Conservation (phyloP, 2,329 filamentous ascomycete species). For the Fragosphaeria purpurea region DNA sequence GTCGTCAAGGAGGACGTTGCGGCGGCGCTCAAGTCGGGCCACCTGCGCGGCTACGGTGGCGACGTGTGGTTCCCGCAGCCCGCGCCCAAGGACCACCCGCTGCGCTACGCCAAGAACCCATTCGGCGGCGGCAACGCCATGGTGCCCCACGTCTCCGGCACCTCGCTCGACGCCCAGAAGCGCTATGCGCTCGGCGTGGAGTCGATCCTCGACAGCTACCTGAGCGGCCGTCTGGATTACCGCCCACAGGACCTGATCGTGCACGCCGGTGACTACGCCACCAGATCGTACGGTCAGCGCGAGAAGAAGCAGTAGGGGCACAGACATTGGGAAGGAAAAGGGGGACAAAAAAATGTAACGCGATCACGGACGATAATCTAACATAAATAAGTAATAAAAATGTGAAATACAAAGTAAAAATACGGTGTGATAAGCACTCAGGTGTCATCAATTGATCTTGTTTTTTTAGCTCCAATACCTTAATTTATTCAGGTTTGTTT, state of each 20-base stretch:
- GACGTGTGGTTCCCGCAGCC: constrained; percentile 98
- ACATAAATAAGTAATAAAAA: background rate
- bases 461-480: no score
- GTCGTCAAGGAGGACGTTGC: constrained; percentile 99
- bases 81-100: constrained; percentile 82
- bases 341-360: background rate
- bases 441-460: no score
- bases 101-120: constrained; percentile 87
- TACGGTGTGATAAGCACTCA: background rate
- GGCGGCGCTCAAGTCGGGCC: constrained; percentile 80
- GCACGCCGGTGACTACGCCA: constrained; percentile 81
- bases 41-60: constrained; percentile 80
- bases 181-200: constrained; percentile 83
- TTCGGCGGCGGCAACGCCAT: constrained; percentile 97
- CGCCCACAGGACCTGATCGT: constrained; percentile 84
- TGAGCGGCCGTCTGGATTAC: constrained; percentile 81
- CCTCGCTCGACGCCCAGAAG: constrained; percentile 94
- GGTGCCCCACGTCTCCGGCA: constrained; percentile 98
- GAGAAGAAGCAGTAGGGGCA: constrained; percentile 29
- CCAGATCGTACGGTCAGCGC: constrained; percentile 81
- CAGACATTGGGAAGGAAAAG: background rate
- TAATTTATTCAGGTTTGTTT: no score
- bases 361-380: background rate
- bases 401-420: background rate
- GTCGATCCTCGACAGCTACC: constrained; percentile 84